Evolutionary conservation across 805 yeast genomes (phyloP), one percentile per base, ranked within the genome.

Genomic region (Candida fluviatilis): DNA sequence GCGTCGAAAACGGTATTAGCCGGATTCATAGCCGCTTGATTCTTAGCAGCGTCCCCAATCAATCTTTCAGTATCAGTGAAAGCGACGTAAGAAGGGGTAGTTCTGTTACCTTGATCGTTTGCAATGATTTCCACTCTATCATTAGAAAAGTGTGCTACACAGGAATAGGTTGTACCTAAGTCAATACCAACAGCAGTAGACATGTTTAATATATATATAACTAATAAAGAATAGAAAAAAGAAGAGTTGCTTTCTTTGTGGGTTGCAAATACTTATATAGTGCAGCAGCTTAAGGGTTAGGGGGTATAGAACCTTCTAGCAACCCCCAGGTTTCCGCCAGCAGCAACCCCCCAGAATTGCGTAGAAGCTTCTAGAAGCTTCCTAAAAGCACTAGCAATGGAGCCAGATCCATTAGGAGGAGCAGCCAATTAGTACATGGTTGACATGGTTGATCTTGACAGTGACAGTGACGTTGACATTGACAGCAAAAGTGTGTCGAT

Each of bases 21-120:
- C 38, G 97, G 97, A 73, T 91, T 91, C 82, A 90, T 85, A 50
- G 97, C 96, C 40, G 96, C 96, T 73, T 91, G 97, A 70, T 91
- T 90, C 81, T 91, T 91, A 45, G 97, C 98, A 52, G 97, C 95
- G 70, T 89, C 96, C 67, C 96, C 96, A 54, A 89, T 89, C 57
- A 89, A 76, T 72, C 96, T 84, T 73, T 91, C 98, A 29, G 90
- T 77, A 60, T 88, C 96, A 21, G 95, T 88, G 79, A 90, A 90
- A 37, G 95, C 96, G 46, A 91, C 97, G 63, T 85, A 90, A 25
- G 97, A 89, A 26, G 97, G 97, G 14, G 97, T 90, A 46, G 95
- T 91, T 76, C 97, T 85, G 78, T 91, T 90, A 75, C 98, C 98
- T 73, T 91, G 97, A 66, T 90, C 96, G 61, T 90, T 90, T 55